Evolutionary conservation across 106 monocot genomes (phyloP).

Genomic region (Apostasia ramifera): DNA sequence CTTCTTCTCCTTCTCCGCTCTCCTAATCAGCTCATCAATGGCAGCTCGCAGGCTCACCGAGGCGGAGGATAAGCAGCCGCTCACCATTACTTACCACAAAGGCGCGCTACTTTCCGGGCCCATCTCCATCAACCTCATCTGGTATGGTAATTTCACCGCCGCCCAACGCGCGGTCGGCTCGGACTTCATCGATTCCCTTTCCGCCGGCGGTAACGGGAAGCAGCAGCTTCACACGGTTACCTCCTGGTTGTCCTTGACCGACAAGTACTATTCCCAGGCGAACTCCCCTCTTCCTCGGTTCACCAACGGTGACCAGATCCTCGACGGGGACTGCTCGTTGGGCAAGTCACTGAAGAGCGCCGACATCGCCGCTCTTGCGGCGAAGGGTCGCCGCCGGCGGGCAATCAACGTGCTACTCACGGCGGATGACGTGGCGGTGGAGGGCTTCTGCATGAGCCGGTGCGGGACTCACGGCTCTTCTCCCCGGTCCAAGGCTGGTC

Average conservation of each 20-base stretch:
- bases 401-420: constrained; percentile 39
- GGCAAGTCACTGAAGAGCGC: constrained; percentile 27
- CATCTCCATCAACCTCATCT: constrained; percentile 48
- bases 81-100: constrained; percentile 45
- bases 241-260: constrained; percentile 57
- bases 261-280: constrained; percentile 24
- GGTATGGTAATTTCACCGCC: constrained; percentile 58
- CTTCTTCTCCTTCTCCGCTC: constrained; percentile 5
- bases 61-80: constrained; percentile 32
- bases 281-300: constrained; percentile 13
- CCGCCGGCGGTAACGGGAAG: background rate
- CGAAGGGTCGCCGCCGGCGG: constrained; percentile 9
- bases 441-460: constrained; percentile 52
- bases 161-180: constrained; percentile 44
- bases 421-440: constrained; percentile 40
- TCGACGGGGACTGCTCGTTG: constrained; percentile 29
- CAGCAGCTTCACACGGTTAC: constrained; percentile 27
- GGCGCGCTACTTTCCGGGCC: constrained; percentile 59
- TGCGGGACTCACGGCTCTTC: constrained; percentile 36
- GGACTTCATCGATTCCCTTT: constrained; percentile 56
- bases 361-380: constrained; percentile 30
- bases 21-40: background rate
- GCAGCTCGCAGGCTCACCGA: constrained; percentile 26
- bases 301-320: constrained; percentile 33
- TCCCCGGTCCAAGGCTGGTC: background rate